A percentile compares a stretch with the other conserved stretches of the same genome.
Evolutionary conservation across 2,329 filamentous ascomycete species (phyloP).

Genomic region (Calonectria ilicicola): DNA sequence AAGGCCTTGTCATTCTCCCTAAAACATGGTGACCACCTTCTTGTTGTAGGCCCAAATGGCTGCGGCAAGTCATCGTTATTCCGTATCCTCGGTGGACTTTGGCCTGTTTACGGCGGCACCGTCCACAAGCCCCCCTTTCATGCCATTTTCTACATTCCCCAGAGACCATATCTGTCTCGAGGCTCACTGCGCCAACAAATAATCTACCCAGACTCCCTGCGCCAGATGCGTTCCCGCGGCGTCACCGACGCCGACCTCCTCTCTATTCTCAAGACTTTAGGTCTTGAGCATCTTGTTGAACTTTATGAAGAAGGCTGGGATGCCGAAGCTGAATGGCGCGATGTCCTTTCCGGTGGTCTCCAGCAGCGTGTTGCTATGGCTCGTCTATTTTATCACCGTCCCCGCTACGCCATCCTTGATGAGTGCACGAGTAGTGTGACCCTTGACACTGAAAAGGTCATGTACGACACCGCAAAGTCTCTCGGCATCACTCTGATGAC

Average conservation of each 20-base stretch:
- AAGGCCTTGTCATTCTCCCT: constrained; percentile 89
- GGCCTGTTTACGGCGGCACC: constrained; percentile 96
- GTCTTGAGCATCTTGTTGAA: constrained; percentile 85
- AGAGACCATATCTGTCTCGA: constrained; percentile 91
- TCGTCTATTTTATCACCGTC: constrained; percentile 90
- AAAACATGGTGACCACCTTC: constrained; percentile 86
- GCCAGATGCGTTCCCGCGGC: constrained; percentile 87
- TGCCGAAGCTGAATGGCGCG: constrained; percentile 95
- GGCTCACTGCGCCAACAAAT: constrained; percentile 96
- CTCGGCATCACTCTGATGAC: constrained; percentile 97
- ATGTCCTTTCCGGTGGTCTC: constrained; percentile 89
- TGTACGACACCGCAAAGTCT: constrained; percentile 96
- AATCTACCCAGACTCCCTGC: constrained; percentile 91
- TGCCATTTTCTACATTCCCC: constrained; percentile 98
- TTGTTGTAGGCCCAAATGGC: constrained; percentile 96
- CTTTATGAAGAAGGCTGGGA: constrained; percentile 86
- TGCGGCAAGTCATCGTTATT: constrained; percentile 98
- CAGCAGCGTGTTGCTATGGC: constrained; percentile 99
- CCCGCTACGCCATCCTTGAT: constrained; percentile 94
- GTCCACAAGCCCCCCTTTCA: constrained; percentile 92
- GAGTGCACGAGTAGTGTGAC: constrained; percentile 98
- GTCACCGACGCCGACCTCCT: constrained; percentile 85
- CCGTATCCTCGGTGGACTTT: constrained; percentile 93
- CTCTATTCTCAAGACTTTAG: constrained; percentile 80
- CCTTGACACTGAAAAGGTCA: constrained; percentile 90